A percentile compares a stretch with the other conserved stretches of the same genome.
phyloP scores from a whole-genome alignment of 2,329 filamentous ascomycete genomes.

The Apiospora phragmitis region DNA sequence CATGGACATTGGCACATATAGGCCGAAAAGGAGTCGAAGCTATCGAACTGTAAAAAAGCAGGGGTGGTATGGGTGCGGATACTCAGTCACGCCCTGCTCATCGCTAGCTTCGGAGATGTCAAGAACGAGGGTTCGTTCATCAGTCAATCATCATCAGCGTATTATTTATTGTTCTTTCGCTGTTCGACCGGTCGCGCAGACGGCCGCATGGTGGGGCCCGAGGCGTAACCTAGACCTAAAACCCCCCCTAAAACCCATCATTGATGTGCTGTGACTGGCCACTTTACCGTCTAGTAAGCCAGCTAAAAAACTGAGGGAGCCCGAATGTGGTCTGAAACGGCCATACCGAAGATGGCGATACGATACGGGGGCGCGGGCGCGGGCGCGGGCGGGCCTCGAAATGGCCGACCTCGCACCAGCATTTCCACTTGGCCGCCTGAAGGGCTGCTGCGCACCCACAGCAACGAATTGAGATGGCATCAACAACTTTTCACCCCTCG shows the following conservation, averaged over 20 bases:
- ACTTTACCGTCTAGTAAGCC: not conserved
- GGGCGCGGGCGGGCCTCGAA: not conserved
- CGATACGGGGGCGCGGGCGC: not conserved
- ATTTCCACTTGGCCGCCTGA: not conserved
- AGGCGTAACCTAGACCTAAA: not conserved
- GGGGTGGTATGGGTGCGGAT: not conserved
- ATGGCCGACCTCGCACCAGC: not conserved
- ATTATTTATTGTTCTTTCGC: constrained; percentile 1
- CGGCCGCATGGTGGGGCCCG: not conserved
- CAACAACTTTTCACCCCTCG: not conserved
- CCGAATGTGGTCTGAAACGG: not conserved
- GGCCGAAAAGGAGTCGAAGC: not conserved
- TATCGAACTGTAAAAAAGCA: not conserved
- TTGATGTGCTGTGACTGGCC: too few species aligned
- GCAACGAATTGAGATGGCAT: constrained; percentile 10
- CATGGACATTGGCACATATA: not conserved
- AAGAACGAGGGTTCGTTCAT: not conserved
- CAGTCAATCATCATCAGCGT: not conserved
- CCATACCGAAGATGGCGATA: not conserved
- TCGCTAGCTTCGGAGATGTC: not conserved
- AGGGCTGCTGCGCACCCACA: not conserved
- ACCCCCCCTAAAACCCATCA: too few species aligned
- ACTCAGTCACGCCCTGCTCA: not conserved
- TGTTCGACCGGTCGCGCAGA: not conserved
- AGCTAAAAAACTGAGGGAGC: not conserved